Base-by-base conservation (phyloP, 495 filamentous ascomycete species). In the Neohortaea acidophila region DNA sequence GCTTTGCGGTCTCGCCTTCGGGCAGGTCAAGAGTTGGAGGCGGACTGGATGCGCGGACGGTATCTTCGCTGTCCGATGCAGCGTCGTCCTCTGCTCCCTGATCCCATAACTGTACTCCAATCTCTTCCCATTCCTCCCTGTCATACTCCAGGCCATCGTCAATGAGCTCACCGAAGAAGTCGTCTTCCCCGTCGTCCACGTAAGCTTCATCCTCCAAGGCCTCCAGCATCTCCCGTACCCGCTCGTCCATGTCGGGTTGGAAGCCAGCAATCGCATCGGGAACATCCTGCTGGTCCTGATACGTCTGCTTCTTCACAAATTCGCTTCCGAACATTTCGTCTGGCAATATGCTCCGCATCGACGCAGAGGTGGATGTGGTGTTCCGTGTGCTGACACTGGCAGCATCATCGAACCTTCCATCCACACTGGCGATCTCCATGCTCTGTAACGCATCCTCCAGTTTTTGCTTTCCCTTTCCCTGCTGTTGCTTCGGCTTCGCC, bases 211-310 rank as follows among this genome's bases (percentile, higher is more conserved):
- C 91, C 48, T 99, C 89, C 21, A 99, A 63, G 2, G 91, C 91
- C 57, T 94, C 87, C 39, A 99, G 58, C 2, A 84, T 84, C 59
- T 99, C 91, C 15, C 91, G 70, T 44, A 99, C 57, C 15, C 91
- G 67, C 3, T 85, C 87, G 59, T 99, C 91, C 91, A 99, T 99
- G 53, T 96, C 84, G 2, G 91, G 91, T 59, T 94, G 79, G 54
- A 99, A 94, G 0, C 91, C 91, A 1, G 76, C 75, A 49, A 99
- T 74, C 7, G 67, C 77, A 64, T 96, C 91, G 0, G 87, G 91
- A 6, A 94, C 62, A 51, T 94, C 72, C 60, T 94, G 87, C 59
- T 94, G 84, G 33, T 89, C 80, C 56, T 94, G 84, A 58, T 94
- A 96, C 21, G 80, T 83, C 18, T 71, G 59, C 48, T 75, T 73